Base-by-base conservation (phyloP, 257 asterid species). In the Nicotiana benthamiana region DNA sequence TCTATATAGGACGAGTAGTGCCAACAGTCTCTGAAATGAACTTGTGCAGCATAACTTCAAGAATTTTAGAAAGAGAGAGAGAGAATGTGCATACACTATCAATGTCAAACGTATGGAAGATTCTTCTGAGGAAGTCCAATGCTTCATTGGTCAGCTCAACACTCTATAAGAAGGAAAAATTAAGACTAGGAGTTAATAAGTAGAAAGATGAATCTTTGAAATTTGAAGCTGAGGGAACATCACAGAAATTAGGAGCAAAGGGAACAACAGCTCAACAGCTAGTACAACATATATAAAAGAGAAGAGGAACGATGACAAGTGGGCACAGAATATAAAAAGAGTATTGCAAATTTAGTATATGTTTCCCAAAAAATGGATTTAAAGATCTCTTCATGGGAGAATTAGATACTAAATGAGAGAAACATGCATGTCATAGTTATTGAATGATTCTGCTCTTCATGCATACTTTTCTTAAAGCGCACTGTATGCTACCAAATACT, bases 121-220 rank as follows among this genome's bases (percentile, higher is more conserved):
- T 88, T 66, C 86, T 88, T 85, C 77, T 90, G 85, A 96, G 95
- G 81, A 94, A 96, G 26, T 96, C 97, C 88, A 90, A 82, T 72
- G 97, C 98, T 75, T 94, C 99, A 85, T 81, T 87, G 77, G 97
- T 89, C 75, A 96, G 91, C 97, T 96, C 99, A 86, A 90, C 96
- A 67, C 97, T 96, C 99, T 96, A 72, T 86, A 85, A 59, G 84
- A 63, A 40, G 74, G 61, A 57, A 77, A 79, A 46, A 24, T 46
- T 53, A 79, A 63, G 2, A 7, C 15, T 22, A 20, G 26, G 40
- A 72, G 77, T 72, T 46, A 22, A 43, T 70, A 13, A 18, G 7
- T 46, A 74, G 78, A 24, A 72, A 46, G 36, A 46, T 17, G 22
- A 72, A 24, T 72, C 40, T 46, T 46, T 15, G 34, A 22, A 46